Base-by-base conservation (phyloP, 768 basidiomycete species). In the Termitomyces sp. region DNA sequence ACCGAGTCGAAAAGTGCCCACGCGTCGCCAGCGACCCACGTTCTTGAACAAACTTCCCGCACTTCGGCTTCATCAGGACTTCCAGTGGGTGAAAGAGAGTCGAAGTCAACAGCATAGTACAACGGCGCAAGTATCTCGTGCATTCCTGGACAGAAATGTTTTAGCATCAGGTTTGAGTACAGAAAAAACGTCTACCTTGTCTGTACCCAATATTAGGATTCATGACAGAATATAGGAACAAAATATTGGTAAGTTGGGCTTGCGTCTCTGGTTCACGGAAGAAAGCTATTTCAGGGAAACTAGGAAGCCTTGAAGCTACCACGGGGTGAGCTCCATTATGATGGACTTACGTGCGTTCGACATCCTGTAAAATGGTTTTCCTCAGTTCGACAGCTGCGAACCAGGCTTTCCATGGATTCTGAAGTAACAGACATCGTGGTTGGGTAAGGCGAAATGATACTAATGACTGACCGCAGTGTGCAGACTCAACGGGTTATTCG, bases 381-480 rank as follows among this genome's bases (percentile, higher is more conserved):
- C 95, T 82, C 41, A 98, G 76, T 60, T 98, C 97, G 18, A 95
- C 80, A 43, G 93, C 84, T 32, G 85, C 78, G 71, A 98, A 99
- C 93, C 94, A 98, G 50, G 86, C 83, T 65, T 86, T 89, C 97
- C 97, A 99, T 10, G 95, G 95, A 72, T 95, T 97, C 87, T 95
- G n/a, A 36, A 61, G n/a, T 33, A 16, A 56, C 5, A 35, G 14
- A 47, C 14, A 28, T 54, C 28, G 43, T 35, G 43, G 13, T n/a
- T 18, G 30, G 16, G 16, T 23, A 47, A 35, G 23, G 32, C 4
- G n/a, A 35, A 44, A 28, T 36, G 12, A 47, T 4, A 14, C 20
- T 7, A 6, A 13, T 20, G 12, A 62, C 75, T 50, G 57, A 89
- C 88, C 79, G 91, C 85, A 57, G 86, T 80, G 65, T 93, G 85